phyloP scores from a whole-genome alignment of 2,329 filamentous ascomycete species.

The Ascochyta clinopodiicola region DNA sequence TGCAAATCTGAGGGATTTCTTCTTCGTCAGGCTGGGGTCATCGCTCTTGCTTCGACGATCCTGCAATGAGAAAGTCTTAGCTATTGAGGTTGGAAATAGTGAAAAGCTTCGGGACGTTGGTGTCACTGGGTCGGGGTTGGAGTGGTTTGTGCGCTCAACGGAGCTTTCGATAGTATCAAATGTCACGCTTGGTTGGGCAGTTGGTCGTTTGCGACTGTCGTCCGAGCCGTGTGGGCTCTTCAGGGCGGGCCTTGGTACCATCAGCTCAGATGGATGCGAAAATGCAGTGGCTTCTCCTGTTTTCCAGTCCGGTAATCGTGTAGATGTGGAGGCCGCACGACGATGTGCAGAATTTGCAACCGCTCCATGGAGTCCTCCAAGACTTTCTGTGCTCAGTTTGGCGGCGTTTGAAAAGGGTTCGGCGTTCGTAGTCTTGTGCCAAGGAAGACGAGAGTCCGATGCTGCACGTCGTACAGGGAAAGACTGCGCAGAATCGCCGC shows the following conservation, averaged over 20 bases:
- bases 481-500: not conserved
- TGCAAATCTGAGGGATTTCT: slow-evolving; percentile 1
- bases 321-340: slow-evolving; percentile 5
- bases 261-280: not conserved
- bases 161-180: slow-evolving; percentile 9
- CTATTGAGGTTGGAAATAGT: not conserved
- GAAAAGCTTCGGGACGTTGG: not conserved
- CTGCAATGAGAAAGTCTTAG: slow-evolving; percentile 9
- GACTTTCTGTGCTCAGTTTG: not conserved
- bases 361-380: not conserved
- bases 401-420: not conserved
- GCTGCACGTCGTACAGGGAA: slow-evolving; percentile 5
- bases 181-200: not conserved
- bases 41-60: slow-evolving; percentile 9
- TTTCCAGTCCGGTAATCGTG: not conserved
- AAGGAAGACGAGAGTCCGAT: slow-evolving; percentile 7
- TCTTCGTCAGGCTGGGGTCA: not conserved
- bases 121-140: not conserved
- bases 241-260: not conserved
- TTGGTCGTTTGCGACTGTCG: not conserved
- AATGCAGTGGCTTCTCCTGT: not conserved
- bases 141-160: not conserved
- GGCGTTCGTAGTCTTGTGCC: not conserved
- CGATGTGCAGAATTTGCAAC: not conserved
- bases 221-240: not conserved